phyloP scores from a whole-genome alignment of 495 filamentous ascomycete genomes.

The Xylaria nigripes region DNA sequence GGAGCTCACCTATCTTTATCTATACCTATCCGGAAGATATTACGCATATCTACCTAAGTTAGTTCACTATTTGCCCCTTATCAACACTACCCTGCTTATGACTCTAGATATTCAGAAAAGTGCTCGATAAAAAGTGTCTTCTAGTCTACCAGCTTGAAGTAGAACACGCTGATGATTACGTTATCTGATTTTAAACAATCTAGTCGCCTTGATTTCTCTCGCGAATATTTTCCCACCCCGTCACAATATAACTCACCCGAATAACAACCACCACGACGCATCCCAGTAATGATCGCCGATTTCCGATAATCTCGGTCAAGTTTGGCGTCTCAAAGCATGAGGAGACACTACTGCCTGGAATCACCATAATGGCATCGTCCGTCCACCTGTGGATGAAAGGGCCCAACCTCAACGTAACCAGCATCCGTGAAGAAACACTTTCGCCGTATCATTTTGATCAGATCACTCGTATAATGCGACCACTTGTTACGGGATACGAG shows the following conservation, averaged over 20 bases:
- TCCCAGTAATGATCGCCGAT: not conserved
- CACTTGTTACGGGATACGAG: not conserved
- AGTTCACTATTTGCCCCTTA: too few species aligned
- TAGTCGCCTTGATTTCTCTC: not conserved
- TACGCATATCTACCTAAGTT: too few species aligned
- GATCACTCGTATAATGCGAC: slow-evolving; percentile 1
- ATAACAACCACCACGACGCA: not conserved
- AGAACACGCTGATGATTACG: too few species aligned
- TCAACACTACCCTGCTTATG: too few species aligned
- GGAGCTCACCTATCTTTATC: too few species aligned
- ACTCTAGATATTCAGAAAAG: too few species aligned
- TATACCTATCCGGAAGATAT: too few species aligned
- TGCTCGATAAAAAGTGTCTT: not conserved
- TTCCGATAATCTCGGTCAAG: not conserved
- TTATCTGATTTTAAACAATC: not conserved
- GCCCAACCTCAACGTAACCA: not conserved
- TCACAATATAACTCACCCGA: slow-evolving; percentile 4
- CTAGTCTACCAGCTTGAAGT: not conserved
- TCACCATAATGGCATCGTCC: not conserved
- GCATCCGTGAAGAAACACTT: slow-evolving; percentile 1
- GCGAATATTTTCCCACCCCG: not conserved
- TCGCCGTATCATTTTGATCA: not conserved
- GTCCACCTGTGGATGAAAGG: not conserved
- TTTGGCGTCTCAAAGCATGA: not conserved
- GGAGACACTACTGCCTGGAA: slow-evolving; percentile 3